These are phyloP conservation scores for Xerocomus brunneocitrinus DNA, from an alignment of 768 basidiomycete genomes.

Conservation along the genomic window DNA sequence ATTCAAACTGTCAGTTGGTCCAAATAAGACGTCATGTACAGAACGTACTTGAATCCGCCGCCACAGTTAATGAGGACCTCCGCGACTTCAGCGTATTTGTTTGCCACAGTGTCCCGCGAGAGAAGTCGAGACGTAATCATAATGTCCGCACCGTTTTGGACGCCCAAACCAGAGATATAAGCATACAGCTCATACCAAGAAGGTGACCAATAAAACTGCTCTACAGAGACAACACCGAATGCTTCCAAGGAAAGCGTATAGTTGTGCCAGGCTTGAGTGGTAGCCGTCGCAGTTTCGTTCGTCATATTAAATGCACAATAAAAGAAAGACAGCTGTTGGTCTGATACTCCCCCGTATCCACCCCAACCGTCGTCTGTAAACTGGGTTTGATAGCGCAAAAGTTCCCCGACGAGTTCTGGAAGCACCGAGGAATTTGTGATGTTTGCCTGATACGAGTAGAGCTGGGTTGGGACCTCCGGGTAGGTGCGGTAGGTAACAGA, in stretches of 20 bases:
- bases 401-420: slow-evolving; percentile 31
- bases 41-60: no score
- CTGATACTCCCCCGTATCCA: slow-evolving; percentile 27
- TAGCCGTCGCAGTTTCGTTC: slow-evolving; percentile 31
- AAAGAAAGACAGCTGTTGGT: slow-evolving; percentile 9
- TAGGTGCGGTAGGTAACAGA: slow-evolving; percentile 38
- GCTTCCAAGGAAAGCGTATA: slow-evolving; percentile 13
- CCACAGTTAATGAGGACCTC: no score
- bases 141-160: background rate
- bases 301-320: slow-evolving; percentile 36
- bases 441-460: slow-evolving; percentile 27
- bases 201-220: background rate
- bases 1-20: no score
- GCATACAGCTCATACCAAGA: slow-evolving; percentile 7
- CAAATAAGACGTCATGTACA: no score
- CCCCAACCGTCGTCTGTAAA: slow-evolving; percentile 44
- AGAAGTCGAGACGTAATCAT: slow-evolving; percentile 9
- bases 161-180: no score
- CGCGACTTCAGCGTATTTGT: no score
- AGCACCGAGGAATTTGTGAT: slow-evolving; percentile 29
- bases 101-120: slow-evolving; percentile 1
- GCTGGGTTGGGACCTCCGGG: slow-evolving; percentile 24
- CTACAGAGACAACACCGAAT: slow-evolving; percentile 1
- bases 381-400: slow-evolving; percentile 31
- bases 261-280: slow-evolving; percentile 32